These are phyloP conservation scores for Ambrosia artemisiifolia DNA, from an alignment of 129 eudicot genomes.

Conservation along the genomic window DNA sequence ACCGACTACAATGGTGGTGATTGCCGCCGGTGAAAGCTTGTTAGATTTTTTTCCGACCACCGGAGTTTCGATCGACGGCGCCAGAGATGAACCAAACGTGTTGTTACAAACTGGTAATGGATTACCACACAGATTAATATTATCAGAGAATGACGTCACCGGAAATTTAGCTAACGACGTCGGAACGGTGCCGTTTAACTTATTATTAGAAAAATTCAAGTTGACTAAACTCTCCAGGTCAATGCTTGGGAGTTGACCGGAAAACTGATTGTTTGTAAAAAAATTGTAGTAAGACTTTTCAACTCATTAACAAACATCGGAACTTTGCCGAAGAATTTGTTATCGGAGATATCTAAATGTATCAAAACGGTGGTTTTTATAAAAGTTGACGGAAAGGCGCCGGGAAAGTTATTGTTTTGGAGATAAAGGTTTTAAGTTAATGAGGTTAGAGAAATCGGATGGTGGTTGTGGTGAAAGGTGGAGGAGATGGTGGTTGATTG, in stretches of 20 bases:
- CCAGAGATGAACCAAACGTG: constrained; percentile 53
- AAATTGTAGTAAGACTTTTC: constrained; percentile 51
- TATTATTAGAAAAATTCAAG: no score
- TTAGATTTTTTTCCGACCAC: constrained; percentile 28
- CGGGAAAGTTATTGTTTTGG: constrained; percentile 56
- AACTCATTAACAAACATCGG: constrained; percentile 63
- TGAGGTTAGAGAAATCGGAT: constrained; percentile 59
- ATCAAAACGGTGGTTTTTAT: constrained; percentile 40
- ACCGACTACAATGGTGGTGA: constrained; percentile 68
- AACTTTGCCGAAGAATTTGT: constrained; percentile 54
- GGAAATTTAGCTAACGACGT: no score
- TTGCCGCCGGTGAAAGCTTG: constrained; percentile 55
- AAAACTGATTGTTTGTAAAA: constrained; percentile 51
- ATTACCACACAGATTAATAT: no score
- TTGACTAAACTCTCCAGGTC: constrained; percentile 24
- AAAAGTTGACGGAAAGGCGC: constrained; percentile 58
- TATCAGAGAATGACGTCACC: no score
- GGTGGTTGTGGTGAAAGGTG: no score
- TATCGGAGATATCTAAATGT: constrained; percentile 60
- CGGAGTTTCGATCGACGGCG: no score
- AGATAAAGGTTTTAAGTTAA: constrained; percentile 47
- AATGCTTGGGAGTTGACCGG: constrained; percentile 61
- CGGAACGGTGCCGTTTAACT: no score
- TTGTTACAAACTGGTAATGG: constrained; percentile 64
- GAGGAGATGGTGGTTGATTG: no score